These are phyloP conservation scores for Paxillus ammoniavirescens DNA, from an alignment of 768 basidiomycete species.

Conservation along the genomic window DNA sequence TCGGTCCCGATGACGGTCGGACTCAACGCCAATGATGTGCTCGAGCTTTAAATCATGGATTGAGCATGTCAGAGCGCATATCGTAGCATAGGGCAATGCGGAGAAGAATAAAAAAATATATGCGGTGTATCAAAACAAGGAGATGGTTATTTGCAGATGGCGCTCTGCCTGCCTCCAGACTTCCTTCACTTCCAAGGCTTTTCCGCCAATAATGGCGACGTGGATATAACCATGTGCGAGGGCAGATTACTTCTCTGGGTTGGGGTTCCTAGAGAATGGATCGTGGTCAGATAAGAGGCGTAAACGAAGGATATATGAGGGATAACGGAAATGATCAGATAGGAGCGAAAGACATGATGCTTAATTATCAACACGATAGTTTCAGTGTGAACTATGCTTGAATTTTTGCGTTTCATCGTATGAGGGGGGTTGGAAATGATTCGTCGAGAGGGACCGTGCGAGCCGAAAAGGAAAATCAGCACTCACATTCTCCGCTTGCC, in stretches of 20 bases:
- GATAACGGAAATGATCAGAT: conserved; percentile 42
- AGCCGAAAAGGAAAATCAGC: conserved; percentile 40
- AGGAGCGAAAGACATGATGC: conserved; percentile 99
- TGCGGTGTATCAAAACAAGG: conserved; percentile 12
- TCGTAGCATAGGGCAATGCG: conserved; percentile 16
- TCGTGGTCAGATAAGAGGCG: conserved; percentile 5
- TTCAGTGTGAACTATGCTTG: conserved; percentile 99
- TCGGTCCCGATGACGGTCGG: too few relatives aligned
- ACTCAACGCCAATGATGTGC: too few relatives aligned
- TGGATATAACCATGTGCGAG: conserved; percentile 6
- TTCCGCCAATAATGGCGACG: conserved; percentile 14
- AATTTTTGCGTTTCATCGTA: conserved; percentile 36
- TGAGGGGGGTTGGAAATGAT: conserved; percentile 34
- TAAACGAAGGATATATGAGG: background rate
- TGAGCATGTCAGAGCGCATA: conserved; percentile 23
- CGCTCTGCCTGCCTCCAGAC: conserved; percentile 6
- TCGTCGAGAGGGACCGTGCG: conserved; percentile 72
- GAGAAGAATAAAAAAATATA: conserved; percentile 4
- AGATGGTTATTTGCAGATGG: conserved; percentile 1
- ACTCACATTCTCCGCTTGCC: conserved; percentile 98
- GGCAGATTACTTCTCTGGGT: conserved; percentile 26
- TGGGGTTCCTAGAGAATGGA: conserved; percentile 23
- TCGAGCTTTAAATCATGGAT: conserved; percentile 8
- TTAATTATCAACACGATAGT: conserved; percentile 75
- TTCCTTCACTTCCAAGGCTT: conserved; percentile 11